These are phyloP conservation scores for Anthracocystis walkeri DNA, from an alignment of 1,284 basidiomycete genomes.

Conservation along the genomic window DNA sequence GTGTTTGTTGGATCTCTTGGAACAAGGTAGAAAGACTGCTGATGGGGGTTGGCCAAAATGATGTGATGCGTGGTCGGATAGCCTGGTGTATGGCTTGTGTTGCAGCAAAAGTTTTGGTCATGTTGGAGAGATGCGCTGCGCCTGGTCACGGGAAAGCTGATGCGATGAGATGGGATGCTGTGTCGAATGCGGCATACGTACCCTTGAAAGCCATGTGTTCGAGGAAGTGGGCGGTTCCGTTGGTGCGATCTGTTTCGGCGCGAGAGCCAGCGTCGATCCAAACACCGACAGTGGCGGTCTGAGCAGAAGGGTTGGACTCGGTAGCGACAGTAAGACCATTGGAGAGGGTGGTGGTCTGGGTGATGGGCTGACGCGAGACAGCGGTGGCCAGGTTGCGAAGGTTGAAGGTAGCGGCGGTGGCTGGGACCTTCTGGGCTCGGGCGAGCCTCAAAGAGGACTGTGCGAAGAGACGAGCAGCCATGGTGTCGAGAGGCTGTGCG, in stretches of 20 bases:
- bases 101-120: too few relatives aligned
- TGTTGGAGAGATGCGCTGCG: neutral
- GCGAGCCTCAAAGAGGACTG: slow-evolving; percentile 56
- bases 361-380: slow-evolving; percentile 59
- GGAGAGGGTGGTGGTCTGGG: slow-evolving; percentile 64
- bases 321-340: slow-evolving; percentile 70
- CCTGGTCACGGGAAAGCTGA: neutral
- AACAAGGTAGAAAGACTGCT: neutral
- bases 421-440: slow-evolving; percentile 47
- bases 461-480: slow-evolving; percentile 58
- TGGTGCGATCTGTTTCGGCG: slow-evolving; percentile 92
- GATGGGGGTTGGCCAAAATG: neutral
- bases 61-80: neutral
- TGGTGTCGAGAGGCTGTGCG: slow-evolving; percentile 38
- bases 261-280: slow-evolving; percentile 99
- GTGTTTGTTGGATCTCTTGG: neutral
- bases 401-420: slow-evolving; percentile 48
- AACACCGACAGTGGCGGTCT: slow-evolving; percentile 97
- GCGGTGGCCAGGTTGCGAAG: slow-evolving; percentile 54
- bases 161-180: neutral
- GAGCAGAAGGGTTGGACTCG: slow-evolving; percentile 90
- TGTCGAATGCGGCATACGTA: slow-evolving; percentile 43
- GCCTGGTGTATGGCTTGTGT: neutral
- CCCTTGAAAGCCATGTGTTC: slow-evolving; percentile 86
- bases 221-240: slow-evolving; percentile 97